Evolutionary conservation across 2,329 filamentous ascomycete species (phyloP).

Genomic region (Cladosporium austrohemisphaericum): DNA sequence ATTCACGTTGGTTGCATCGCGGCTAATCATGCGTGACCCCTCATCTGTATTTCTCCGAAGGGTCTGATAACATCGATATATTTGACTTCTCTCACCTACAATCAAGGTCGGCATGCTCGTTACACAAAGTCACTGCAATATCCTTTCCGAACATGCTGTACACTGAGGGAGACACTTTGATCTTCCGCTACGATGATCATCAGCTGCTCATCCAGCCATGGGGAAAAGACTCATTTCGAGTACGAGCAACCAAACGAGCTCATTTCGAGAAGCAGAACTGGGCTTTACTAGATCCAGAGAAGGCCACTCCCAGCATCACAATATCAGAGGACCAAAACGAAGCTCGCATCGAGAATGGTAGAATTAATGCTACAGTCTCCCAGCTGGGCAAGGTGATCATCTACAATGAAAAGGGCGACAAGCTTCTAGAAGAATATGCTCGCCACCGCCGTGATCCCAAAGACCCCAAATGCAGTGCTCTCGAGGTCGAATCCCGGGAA

Average conservation of each 20-base stretch:
- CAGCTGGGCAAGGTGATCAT: conserved; percentile 50
- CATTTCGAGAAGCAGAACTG: conserved; percentile 39
- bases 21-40: neutral
- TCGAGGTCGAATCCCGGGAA: conserved; percentile 56
- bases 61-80: no score
- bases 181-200: conserved; percentile 56
- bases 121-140: neutral
- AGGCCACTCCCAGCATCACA: conserved; percentile 10
- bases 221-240: conserved; percentile 47
- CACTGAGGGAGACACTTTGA: conserved; percentile 53
- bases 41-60: neutral
- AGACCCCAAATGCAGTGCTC: conserved; percentile 58
- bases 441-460: conserved; percentile 48
- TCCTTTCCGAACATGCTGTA: conserved; percentile 31
- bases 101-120: neutral
- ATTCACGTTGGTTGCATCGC: neutral
- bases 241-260: conserved; percentile 44
- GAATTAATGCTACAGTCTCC: conserved; percentile 47
- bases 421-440: conserved; percentile 53
- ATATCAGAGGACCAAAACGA: conserved; percentile 26
- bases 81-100: neutral
- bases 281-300: conserved; percentile 35
- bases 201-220: conserved; percentile 48
- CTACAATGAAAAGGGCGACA: conserved; percentile 39
- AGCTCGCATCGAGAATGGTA: conserved; percentile 48